Base-by-base conservation (phyloP, 2,329 filamentous ascomycete genomes). In the Neofusicoccum kwambonambiense region DNA sequence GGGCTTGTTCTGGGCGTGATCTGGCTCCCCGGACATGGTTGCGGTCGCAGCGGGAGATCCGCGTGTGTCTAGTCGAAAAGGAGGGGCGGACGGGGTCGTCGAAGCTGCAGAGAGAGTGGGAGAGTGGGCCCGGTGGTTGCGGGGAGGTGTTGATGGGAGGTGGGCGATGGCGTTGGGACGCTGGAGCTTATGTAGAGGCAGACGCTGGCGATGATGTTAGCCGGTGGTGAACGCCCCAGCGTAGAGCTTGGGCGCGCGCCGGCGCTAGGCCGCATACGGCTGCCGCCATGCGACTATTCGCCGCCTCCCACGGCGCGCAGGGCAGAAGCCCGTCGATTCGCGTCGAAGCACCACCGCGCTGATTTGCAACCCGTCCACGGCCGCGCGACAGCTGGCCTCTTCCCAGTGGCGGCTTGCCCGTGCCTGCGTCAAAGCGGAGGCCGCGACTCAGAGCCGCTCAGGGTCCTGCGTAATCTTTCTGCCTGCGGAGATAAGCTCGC, bases 11-110 rank as follows among this genome's bases (percentile, higher is more conserved):
- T 70, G 65, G 63, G 74, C 68, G 76, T 82, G 80, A 65, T 79
- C 78, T 72, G 81, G 81, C 70, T 83, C 81, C 69, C 79, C 80
- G 72, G 81, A 83, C 81, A 83, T 83, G 71, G 57, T 74, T 68
- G 64, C 64, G 64, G 61, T 47, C 56, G 56, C 56, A 47, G 56
- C 56, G 41, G 19, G 31, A 19, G 31, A 13, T 60, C 56, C 56
- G 56, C 56, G n/a, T n/a, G 42, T 12, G 61, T 47, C n/a, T 9
- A 13, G 13, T 34, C 27, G 42, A 27, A 51, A 52, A 31, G 12
- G 61, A 63, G 37, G 37, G 27, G 60, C 47, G 37, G 61, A 37
- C 2, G 27, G n/a, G 9, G 61, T 35, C 37, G 61, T 45, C 17
- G 61, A 54, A 60, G 56, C 56, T 60, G 56, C 27, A 54, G 61